A percentile compares a stretch with the other conserved stretches of the same genome.
Conservation (phyloP, 768 basidiomycete genomes). For the Tephrocybe rancida region DNA sequence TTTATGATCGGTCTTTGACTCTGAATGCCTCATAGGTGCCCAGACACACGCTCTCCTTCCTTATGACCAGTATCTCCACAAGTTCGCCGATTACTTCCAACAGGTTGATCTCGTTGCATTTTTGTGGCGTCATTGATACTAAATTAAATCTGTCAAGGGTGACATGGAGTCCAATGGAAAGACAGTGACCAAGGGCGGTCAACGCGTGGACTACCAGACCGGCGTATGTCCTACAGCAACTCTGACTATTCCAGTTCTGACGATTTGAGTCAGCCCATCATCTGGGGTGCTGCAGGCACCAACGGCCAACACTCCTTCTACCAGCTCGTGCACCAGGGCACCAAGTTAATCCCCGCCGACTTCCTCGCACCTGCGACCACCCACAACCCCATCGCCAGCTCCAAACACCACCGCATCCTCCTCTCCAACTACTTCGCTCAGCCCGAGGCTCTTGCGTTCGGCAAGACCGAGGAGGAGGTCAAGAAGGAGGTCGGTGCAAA, state of each 20-base stretch:
- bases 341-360: constrained; percentile 89
- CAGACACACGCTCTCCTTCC: constrained; percentile 96
- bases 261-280: constrained; percentile 71
- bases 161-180: constrained; percentile 99
- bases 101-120: constrained; percentile 46
- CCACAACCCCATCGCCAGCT: constrained; percentile 84
- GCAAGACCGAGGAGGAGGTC: constrained; percentile 93
- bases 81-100: constrained; percentile 99
- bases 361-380: constrained; percentile 90
- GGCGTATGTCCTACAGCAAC: constrained; percentile 59
- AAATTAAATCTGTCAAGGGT: constrained; percentile 46
- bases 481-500: constrained; percentile 63
- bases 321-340: constrained; percentile 94
- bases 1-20: background rate
- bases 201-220: constrained; percentile 94
- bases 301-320: constrained; percentile 99
- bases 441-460: constrained; percentile 96
- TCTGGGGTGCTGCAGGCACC: constrained; percentile 98
- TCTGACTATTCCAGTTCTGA: background rate
- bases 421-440: constrained; percentile 99
- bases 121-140: background rate
- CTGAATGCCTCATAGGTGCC: constrained; percentile 50
- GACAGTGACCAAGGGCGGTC: constrained; percentile 90
- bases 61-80: constrained; percentile 99
- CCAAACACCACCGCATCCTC: constrained; percentile 96